A percentile compares a stretch with the other conserved stretches of the same genome.
Evolutionary conservation across 176 grass and related monocot genomes (phyloP).

Genomic region (Leersia perrieri): DNA sequence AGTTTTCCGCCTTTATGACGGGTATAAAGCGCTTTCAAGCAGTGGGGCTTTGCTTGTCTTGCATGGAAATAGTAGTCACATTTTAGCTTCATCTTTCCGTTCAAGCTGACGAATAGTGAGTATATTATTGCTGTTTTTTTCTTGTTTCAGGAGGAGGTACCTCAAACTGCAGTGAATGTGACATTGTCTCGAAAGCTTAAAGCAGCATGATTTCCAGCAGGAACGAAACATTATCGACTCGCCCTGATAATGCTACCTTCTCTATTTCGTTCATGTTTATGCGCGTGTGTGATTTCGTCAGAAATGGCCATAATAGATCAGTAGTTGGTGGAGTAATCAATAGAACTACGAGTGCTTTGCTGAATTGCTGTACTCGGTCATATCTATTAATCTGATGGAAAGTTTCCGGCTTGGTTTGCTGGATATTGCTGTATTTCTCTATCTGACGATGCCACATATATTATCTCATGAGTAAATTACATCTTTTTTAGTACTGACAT

Average conservation of each 20-base stretch:
- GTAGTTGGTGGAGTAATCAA: not conserved
- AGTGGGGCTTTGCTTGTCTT: slow-evolving; percentile 9
- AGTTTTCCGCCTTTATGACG: slow-evolving; percentile 7
- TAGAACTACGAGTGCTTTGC: not conserved
- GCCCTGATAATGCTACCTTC: not conserved
- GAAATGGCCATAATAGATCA: not conserved
- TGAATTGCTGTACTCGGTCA: slow-evolving; percentile 15
- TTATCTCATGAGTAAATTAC: not conserved
- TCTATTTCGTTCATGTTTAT: not conserved
- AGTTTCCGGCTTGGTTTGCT: no score
- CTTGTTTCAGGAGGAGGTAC: slow-evolving; percentile 63
- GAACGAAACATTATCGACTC: not conserved
- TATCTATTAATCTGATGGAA: no score
- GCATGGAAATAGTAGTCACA: not conserved
- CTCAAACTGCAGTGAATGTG: slow-evolving; percentile 40
- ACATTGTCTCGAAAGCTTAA: not conserved
- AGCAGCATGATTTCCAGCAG: not conserved
- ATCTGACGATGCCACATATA: not conserved
- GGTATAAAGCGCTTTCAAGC: slow-evolving; percentile 10
- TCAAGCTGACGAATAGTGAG: not conserved
- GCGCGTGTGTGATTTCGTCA: not conserved
- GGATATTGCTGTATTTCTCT: slow-evolving; percentile 23
- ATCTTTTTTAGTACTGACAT: not conserved
- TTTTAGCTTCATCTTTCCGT: slow-evolving; percentile 16
- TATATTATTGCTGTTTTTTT: slow-evolving; percentile 10